These are phyloP conservation scores for Phoma sp. DNA, from an alignment of 2,329 filamentous ascomycete genomes.

Conservation along the genomic window DNA sequence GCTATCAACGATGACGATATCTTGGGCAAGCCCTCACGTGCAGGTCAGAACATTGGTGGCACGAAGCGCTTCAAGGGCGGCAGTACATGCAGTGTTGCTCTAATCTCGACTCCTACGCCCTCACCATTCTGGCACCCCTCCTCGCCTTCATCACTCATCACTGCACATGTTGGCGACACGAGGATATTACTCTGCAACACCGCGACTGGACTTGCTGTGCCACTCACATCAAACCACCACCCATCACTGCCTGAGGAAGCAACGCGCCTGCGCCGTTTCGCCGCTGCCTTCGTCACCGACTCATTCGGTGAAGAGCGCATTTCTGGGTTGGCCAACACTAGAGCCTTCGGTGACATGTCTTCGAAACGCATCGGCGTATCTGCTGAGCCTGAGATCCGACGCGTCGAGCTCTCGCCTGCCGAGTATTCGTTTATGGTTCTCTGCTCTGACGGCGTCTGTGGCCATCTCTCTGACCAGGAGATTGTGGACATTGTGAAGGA, in stretches of 20 bases:
- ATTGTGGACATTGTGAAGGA: slow-evolving; percentile 97
- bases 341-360: slow-evolving; percentile 90
- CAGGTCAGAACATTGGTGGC: slow-evolving; percentile 71
- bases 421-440: slow-evolving; percentile 91
- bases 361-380: slow-evolving; percentile 93
- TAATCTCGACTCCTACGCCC: slow-evolving; percentile 91
- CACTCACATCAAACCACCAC: slow-evolving; percentile 90
- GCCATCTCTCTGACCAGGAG: slow-evolving; percentile 87
- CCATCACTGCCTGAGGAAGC: slow-evolving; percentile 87
- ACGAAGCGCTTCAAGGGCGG: slow-evolving; percentile 86
- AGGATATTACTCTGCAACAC: slow-evolving; percentile 90
- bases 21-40: slow-evolving; percentile 68
- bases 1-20: slow-evolving; percentile 88
- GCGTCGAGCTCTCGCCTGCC: slow-evolving; percentile 79
- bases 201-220: slow-evolving; percentile 77
- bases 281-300: slow-evolving; percentile 87
- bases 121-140: slow-evolving; percentile 95
- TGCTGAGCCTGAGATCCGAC: slow-evolving; percentile 87
- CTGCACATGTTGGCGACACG: slow-evolving; percentile 93
- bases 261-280: slow-evolving; percentile 82
- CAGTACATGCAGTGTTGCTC: slow-evolving; percentile 86
- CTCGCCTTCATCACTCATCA: slow-evolving; percentile 81
- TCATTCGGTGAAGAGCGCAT: slow-evolving; percentile 98
- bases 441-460: slow-evolving; percentile 87
- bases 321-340: slow-evolving; percentile 89